Evolutionary conservation across 129 eudicot genomes (phyloP).

Genomic region (Centrapalus pauciflorus): DNA sequence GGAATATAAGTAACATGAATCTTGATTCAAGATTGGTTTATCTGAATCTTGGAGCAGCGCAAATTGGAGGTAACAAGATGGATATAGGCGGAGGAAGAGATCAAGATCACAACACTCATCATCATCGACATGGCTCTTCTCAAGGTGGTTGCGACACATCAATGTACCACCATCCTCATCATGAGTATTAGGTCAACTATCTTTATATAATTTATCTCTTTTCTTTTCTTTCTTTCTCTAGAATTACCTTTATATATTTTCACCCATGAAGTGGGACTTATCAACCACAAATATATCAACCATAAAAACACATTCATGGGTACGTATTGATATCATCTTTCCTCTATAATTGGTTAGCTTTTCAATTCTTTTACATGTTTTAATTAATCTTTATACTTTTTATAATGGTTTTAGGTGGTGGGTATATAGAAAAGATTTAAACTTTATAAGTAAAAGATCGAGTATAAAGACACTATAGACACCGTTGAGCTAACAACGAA

Average conservation of each 20-base stretch:
- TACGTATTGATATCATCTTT: slow-evolving; percentile 30
- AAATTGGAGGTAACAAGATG: slow-evolving; percentile 53
- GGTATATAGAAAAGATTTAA: not conserved
- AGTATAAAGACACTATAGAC: not conserved
- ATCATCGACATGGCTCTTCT: slow-evolving; percentile 36
- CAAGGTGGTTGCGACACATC: slow-evolving; percentile 56
- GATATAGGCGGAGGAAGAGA: slow-evolving; percentile 58
- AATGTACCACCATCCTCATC: slow-evolving; percentile 66
- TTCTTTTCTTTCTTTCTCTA: slow-evolving; percentile 22
- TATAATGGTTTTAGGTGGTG: not conserved
- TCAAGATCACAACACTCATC: slow-evolving; percentile 20
- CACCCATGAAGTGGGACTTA: slow-evolving; percentile 26
- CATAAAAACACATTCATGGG: slow-evolving; percentile 20
- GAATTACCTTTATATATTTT: slow-evolving; percentile 22
- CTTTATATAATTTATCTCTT: slow-evolving; percentile 23
- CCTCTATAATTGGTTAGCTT: slow-evolving; percentile 26
- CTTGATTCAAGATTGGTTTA: slow-evolving; percentile 80
- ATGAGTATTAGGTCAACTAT: slow-evolving; percentile 53
- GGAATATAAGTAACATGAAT: slow-evolving; percentile 40
- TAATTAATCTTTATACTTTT: slow-evolving; percentile 2
- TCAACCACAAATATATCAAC: slow-evolving; percentile 17
- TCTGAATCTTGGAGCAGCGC: slow-evolving; percentile 73
- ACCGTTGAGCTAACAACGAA: no score
- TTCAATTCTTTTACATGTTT: slow-evolving; percentile 8
- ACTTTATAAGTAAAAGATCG: no score